Conservation (phyloP, 2,329 filamentous ascomycete genomes). For the Cladophialophora bantiana region DNA sequence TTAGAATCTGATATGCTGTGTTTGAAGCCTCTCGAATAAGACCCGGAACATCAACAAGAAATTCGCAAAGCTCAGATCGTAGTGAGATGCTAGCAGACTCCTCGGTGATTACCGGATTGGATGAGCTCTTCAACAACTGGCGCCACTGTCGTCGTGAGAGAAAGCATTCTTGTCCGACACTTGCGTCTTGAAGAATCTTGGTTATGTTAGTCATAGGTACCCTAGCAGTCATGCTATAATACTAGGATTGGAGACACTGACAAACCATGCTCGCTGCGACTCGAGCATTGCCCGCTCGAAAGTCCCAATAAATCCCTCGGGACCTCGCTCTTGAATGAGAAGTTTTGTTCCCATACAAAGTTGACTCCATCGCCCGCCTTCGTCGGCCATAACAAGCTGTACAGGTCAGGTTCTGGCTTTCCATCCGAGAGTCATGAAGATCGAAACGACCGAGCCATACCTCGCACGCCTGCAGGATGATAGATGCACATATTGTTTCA, state of each 20-base stretch:
- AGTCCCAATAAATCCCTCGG: conserved; percentile 17
- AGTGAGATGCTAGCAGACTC: conserved; percentile 23
- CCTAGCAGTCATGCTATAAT: neutral
- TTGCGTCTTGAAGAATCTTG: conserved; percentile 30
- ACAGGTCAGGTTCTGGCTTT: neutral
- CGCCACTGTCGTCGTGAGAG: conserved; percentile 29
- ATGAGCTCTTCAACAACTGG: conserved; percentile 9
- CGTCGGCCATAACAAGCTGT: conserved; percentile 25
- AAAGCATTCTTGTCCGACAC: conserved; percentile 25
- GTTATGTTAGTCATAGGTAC: neutral
- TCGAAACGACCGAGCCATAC: neutral
- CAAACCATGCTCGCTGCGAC: conserved; percentile 35
- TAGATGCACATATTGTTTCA: conserved; percentile 33
- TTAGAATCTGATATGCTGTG: neutral
- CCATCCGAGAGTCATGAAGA: neutral
- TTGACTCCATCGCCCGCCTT: conserved; percentile 30
- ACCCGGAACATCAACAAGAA: conserved; percentile 30
- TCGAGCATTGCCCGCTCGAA: conserved; percentile 36
- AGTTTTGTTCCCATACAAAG: conserved; percentile 30
- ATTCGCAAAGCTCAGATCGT: conserved; percentile 30
- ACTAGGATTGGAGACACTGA: neutral
- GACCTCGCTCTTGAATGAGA: conserved; percentile 29
- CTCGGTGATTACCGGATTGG: neutral
- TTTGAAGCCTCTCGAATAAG: conserved; percentile 14
- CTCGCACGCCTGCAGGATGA: conserved; percentile 35